phyloP scores from a whole-genome alignment of 441 rosid species.

The Pelargonium exstipulatum region DNA sequence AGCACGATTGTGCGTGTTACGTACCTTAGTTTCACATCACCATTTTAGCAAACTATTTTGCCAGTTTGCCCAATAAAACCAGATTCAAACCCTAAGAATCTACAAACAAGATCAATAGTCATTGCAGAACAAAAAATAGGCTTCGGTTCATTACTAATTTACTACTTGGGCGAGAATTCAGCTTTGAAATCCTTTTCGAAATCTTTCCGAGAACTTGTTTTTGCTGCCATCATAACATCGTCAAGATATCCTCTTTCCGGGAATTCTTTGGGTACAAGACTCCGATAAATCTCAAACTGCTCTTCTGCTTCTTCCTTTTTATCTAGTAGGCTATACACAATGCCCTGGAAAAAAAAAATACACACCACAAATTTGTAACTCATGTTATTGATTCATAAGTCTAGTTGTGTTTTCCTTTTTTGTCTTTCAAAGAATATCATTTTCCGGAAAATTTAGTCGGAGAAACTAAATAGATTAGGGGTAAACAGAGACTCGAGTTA shows the following conservation, averaged over 20 bases:
- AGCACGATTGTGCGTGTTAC: no score
- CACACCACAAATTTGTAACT: neutral
- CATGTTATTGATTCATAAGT: neutral
- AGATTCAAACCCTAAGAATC: neutral
- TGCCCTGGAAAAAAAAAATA: constrained; percentile 47
- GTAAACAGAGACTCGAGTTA: no score
- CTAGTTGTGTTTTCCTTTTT: neutral
- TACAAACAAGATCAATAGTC: neutral
- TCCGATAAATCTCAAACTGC: constrained; percentile 62
- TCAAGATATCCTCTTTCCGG: constrained; percentile 75
- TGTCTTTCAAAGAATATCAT: neutral
- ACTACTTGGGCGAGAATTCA: constrained; percentile 37
- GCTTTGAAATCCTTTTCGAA: constrained; percentile 49
- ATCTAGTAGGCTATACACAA: constrained; percentile 70
- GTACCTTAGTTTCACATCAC: no score
- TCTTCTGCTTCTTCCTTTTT: constrained; percentile 68
- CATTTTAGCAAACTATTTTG: no score
- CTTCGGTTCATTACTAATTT: constrained; percentile 22
- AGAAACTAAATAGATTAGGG: no score
- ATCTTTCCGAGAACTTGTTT: constrained; percentile 43
- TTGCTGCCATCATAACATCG: constrained; percentile 67
- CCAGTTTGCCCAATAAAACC: neutral
- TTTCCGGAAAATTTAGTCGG: neutral
- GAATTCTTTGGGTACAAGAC: constrained; percentile 81
- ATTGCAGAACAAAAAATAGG: neutral